A percentile compares a stretch with the other conserved stretches of the same genome.
Conservation (phyloP, 768 basidiomycete genomes). For the Hericium rajendrae region DNA sequence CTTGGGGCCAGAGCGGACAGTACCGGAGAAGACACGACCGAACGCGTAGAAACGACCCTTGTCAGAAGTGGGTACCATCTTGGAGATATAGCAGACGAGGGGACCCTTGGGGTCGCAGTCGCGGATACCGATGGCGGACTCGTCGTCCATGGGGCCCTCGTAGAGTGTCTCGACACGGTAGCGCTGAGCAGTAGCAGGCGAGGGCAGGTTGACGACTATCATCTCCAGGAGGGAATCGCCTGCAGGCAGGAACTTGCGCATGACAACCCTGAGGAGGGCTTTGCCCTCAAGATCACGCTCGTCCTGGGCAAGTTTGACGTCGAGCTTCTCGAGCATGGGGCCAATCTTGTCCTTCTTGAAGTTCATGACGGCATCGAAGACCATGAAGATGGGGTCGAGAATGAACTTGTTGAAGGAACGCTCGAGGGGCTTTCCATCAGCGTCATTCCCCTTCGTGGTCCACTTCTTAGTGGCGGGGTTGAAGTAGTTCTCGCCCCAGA, state of each 20-base stretch:
- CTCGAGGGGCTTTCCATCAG: constrained; percentile 86
- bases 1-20: constrained; percentile 94
- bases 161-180: constrained; percentile 99
- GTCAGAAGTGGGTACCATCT: constrained; percentile 99
- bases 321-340: constrained; percentile 92
- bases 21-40: constrained; percentile 99
- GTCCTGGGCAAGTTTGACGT: constrained; percentile 76
- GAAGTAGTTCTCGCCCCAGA: constrained; percentile 99
- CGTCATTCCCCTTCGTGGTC: constrained; percentile 67
- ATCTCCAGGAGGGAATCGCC: constrained; percentile 98
- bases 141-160: constrained; percentile 99
- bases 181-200: constrained; percentile 91
- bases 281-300: constrained; percentile 95
- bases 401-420: constrained; percentile 99
- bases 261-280: constrained; percentile 89
- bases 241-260: constrained; percentile 99
- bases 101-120: constrained; percentile 97
- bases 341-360: constrained; percentile 88
- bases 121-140: constrained; percentile 96
- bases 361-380: constrained; percentile 99
- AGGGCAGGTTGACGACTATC: constrained; percentile 99
- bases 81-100: constrained; percentile 96
- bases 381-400: constrained; percentile 97
- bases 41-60: constrained; percentile 99
- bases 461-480: constrained; percentile 96